Conservation (phyloP, 768 basidiomycete genomes). For the Russula lepida region DNA sequence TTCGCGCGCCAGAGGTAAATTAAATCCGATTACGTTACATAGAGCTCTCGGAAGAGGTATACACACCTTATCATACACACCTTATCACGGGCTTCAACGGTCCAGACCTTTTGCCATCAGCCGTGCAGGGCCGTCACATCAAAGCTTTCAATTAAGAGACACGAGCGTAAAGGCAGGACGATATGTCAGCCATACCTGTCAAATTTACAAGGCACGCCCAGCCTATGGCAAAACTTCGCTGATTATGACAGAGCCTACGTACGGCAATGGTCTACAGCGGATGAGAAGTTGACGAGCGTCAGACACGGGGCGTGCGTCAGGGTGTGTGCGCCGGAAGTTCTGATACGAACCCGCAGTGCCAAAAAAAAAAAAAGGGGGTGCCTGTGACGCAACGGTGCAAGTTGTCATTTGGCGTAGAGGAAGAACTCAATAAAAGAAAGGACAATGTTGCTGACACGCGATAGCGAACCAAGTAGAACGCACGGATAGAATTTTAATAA, state of each 20-base stretch:
- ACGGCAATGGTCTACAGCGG: background rate
- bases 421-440: conserved; percentile 6
- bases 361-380: background rate
- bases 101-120: background rate
- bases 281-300: background rate
- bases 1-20: background rate
- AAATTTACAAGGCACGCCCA: background rate
- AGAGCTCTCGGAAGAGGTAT: too few relatives aligned
- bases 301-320: background rate
- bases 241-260: background rate
- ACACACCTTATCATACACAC: background rate
- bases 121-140: background rate
- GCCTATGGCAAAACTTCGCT: conserved; percentile 7
- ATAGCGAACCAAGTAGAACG: background rate
- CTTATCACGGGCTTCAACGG: background rate
- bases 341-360: background rate
- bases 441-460: background rate
- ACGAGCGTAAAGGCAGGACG: background rate
- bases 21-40: conserved; percentile 8
- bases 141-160: background rate
- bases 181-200: background rate
- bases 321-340: background rate
- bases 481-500: background rate
- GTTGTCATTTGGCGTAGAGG: background rate
- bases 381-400: conserved; percentile 12